A percentile compares a stretch with the other conserved stretches of the same genome.
phyloP scores from a whole-genome alignment of 75 land plant species.

The Adiantum capillusveneris region DNA sequence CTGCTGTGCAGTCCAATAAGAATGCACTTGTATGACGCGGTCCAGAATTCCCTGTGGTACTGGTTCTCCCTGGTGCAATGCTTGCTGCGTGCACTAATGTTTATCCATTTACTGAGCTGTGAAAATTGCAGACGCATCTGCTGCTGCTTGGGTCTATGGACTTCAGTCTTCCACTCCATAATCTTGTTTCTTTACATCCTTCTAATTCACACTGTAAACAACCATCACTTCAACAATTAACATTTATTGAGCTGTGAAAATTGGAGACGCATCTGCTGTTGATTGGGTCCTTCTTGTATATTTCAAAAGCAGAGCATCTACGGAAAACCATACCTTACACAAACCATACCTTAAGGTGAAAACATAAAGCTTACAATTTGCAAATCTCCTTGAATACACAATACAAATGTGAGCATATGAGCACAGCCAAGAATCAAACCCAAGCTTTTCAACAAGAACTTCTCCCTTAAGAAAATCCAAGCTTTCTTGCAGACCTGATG shows the following conservation, averaged over 20 bases:
- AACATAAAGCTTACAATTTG: no score
- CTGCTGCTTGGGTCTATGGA: slow-evolving; percentile 66
- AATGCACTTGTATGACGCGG: slow-evolving; percentile 69
- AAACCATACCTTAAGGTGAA: no score
- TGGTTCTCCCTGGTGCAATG: slow-evolving; percentile 84
- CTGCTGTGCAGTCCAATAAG: slow-evolving; percentile 75
- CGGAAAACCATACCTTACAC: no score
- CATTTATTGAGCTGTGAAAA: slow-evolving; percentile 82
- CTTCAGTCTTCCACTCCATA: no score
- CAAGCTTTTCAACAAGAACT: slow-evolving; percentile 64
- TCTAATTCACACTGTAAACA: no score
- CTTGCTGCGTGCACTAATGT: slow-evolving; percentile 88
- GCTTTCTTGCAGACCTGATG: slow-evolving; percentile 46
- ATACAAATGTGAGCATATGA: no score
- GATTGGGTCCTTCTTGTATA: slow-evolving; percentile 84
- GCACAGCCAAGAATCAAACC: slow-evolving; percentile 63
- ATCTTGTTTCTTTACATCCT: no score
- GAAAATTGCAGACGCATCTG: slow-evolving; percentile 60
- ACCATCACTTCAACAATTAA: no score
- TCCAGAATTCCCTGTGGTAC: slow-evolving; percentile 81
- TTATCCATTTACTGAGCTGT: slow-evolving; percentile 88
- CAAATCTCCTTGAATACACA: no score
- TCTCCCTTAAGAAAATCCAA: slow-evolving; percentile 88
- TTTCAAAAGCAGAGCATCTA: slow-evolving; percentile 76
- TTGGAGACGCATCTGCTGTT: slow-evolving; percentile 50